These are phyloP conservation scores for Ceratobasidium sp. DNA, from an alignment of 1,284 basidiomycete species.

Conservation along the genomic window DNA sequence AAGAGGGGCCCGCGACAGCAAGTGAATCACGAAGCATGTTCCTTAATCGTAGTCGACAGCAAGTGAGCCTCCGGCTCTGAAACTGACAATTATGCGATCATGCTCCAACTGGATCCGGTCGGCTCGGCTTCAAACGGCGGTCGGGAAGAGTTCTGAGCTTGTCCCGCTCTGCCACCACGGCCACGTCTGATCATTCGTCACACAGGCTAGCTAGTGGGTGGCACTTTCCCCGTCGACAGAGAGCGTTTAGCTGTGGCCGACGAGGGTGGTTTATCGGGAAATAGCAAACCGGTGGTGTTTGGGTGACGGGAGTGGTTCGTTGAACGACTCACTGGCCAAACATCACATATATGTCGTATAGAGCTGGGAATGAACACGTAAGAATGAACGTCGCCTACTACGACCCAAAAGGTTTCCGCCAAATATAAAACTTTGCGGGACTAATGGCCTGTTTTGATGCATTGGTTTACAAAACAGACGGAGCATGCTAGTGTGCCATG, in stretches of 20 bases:
- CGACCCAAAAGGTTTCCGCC: no score
- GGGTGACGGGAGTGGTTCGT: slow-evolving; percentile 20
- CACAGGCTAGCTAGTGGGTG: slow-evolving; percentile 2
- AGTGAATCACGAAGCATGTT: slow-evolving; percentile 27
- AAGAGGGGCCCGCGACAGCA: not conserved
- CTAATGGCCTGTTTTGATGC: no score
- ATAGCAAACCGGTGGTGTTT: slow-evolving; percentile 21
- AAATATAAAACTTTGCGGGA: no score
- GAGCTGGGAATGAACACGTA: no score
- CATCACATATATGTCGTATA: not conserved
- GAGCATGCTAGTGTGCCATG: no score
- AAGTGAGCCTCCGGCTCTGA: slow-evolving; percentile 28
- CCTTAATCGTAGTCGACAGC: slow-evolving; percentile 31
- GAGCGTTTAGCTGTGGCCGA: slow-evolving; percentile 23
- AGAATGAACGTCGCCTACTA: no score
- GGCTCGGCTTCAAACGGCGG: slow-evolving; percentile 5
- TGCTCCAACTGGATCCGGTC: slow-evolving; percentile 35
- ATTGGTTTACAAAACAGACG: no score
- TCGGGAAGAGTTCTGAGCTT: slow-evolving; percentile 16
- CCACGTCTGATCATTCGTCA: slow-evolving; percentile 26
- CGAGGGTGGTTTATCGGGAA: slow-evolving; percentile 40
- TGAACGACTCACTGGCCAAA: slow-evolving; percentile 13
- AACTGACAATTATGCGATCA: slow-evolving; percentile 8
- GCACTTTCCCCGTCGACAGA: slow-evolving; percentile 30
- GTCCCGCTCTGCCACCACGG: slow-evolving; percentile 36